These are phyloP conservation scores for Corylus heterophylla DNA, from an alignment of 306 rosid genomes.

Conservation along the genomic window DNA sequence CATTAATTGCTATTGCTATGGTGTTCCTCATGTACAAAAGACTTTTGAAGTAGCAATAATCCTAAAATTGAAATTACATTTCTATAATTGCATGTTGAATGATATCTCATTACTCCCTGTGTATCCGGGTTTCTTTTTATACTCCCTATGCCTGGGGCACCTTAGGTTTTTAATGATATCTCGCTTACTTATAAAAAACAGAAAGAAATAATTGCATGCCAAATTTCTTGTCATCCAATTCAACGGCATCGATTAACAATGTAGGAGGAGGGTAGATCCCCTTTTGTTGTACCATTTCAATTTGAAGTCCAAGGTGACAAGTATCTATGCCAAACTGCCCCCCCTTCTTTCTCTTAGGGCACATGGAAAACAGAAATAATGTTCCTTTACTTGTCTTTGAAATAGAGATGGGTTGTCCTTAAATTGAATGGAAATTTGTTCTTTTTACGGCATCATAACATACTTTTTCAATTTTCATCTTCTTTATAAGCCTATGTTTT, in stretches of 20 bases:
- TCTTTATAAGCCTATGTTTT: background rate
- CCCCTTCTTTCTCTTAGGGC: background rate
- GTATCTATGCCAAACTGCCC: background rate
- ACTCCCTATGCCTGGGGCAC: too few relatives aligned
- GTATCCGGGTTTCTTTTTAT: too few relatives aligned
- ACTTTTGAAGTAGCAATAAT: background rate
- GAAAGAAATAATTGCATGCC: too few relatives aligned
- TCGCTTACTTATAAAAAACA: too few relatives aligned
- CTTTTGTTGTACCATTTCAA: background rate
- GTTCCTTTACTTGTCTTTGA: background rate
- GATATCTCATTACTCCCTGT: too few relatives aligned
- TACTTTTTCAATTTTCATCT: background rate
- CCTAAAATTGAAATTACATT: background rate
- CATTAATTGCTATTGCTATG: background rate
- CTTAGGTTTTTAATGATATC: too few relatives aligned
- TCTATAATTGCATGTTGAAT: background rate
- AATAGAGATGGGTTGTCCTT: background rate
- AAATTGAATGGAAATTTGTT: background rate
- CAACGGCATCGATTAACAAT: background rate
- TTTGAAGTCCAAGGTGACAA: background rate
- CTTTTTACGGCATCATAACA: too few relatives aligned
- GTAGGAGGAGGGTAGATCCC: background rate
- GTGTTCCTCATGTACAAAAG: background rate
- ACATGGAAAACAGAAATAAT: background rate
- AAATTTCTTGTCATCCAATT: background rate